phyloP scores from a whole-genome alignment of 2,329 filamentous ascomycete species.

The Balansia obtecta region DNA sequence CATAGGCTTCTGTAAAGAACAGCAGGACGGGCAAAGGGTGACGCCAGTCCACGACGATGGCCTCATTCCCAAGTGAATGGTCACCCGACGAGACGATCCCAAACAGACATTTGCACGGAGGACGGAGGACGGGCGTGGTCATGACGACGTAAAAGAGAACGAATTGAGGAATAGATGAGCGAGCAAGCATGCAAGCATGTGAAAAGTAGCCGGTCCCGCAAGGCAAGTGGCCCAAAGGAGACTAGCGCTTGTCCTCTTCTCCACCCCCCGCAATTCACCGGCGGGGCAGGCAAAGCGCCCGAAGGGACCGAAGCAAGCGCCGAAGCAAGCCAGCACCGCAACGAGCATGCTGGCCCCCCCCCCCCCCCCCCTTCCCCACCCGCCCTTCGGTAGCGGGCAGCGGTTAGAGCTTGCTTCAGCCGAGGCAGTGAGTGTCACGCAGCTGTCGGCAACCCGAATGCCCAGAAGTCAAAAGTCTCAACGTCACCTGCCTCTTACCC shows the following conservation, averaged over 20 bases:
- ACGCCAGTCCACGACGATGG: background rate
- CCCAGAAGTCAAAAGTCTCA: background rate
- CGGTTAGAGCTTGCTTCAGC: slow-evolving; percentile 7
- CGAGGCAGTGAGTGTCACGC: slow-evolving; percentile 13
- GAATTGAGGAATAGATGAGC: slow-evolving; percentile 9
- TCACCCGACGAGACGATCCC: no score
- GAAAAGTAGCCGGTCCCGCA: slow-evolving; percentile 10
- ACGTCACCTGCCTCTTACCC: slow-evolving; percentile 2
- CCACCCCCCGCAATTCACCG: slow-evolving; percentile 7
- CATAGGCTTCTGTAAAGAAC: background rate
- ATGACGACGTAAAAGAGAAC: no score
- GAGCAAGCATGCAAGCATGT: slow-evolving; percentile 14
- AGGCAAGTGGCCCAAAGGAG: slow-evolving; percentile 8
- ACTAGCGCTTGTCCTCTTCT: slow-evolving; percentile 10
- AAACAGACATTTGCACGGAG: no score
- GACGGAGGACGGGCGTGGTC: no score
- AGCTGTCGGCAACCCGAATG: background rate
- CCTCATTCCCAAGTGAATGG: no score
- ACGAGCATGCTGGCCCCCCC: no score
- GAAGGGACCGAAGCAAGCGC: background rate
- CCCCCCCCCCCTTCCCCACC: background rate
- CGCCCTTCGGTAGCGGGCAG: slow-evolving; percentile 17
- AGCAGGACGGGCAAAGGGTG: background rate
- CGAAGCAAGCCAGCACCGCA: no score
- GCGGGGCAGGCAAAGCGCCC: no score